Conservation (phyloP, 1,139 yeast species). For the Meyerozyma carpophila region DNA sequence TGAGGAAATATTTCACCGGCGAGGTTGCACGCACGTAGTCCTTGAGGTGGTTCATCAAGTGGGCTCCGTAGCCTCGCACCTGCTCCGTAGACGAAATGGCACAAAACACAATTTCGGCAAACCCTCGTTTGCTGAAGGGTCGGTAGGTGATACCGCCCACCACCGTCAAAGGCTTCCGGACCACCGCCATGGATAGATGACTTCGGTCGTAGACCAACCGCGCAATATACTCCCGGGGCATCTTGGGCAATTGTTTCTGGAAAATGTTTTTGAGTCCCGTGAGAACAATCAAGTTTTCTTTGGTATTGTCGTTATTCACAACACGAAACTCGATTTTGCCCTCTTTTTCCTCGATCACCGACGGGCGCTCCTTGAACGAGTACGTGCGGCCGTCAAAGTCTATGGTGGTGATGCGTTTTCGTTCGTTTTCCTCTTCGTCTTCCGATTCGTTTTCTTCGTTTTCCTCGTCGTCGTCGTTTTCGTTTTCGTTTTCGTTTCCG, state of each 20-base stretch:
- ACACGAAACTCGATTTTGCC: constrained; percentile 92
- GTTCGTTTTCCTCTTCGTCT: constrained; percentile 49
- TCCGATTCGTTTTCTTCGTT: constrained; percentile 42
- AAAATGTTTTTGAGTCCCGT: constrained; percentile 95
- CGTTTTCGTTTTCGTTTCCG: constrained; percentile 8
- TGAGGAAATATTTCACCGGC: constrained; percentile 78
- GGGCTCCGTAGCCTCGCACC: constrained; percentile 98
- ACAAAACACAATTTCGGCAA: constrained; percentile 97
- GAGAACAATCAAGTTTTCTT: constrained; percentile 82
- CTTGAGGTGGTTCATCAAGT: constrained; percentile 93
- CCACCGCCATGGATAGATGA: constrained; percentile 93
- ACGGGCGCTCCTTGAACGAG: constrained; percentile 86
- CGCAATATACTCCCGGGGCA: constrained; percentile 97
- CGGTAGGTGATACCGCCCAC: constrained; percentile 97
- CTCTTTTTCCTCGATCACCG: constrained; percentile 87
- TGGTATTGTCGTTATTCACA: constrained; percentile 87
- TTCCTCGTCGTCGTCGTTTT: constrained; percentile 16
- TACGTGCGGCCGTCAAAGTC: constrained; percentile 72
- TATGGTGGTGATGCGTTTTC: constrained; percentile 38
- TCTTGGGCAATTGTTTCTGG: constrained; percentile 94
- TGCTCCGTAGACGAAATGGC: constrained; percentile 97
- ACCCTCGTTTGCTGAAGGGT: constrained; percentile 83
- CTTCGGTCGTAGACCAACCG: constrained; percentile 90
- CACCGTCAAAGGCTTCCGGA: constrained; percentile 85
- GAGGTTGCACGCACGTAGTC: constrained; percentile 92